Base-by-base conservation (phyloP, 1,284 basidiomycete genomes). In the Laetiporus sulphureus region DNA sequence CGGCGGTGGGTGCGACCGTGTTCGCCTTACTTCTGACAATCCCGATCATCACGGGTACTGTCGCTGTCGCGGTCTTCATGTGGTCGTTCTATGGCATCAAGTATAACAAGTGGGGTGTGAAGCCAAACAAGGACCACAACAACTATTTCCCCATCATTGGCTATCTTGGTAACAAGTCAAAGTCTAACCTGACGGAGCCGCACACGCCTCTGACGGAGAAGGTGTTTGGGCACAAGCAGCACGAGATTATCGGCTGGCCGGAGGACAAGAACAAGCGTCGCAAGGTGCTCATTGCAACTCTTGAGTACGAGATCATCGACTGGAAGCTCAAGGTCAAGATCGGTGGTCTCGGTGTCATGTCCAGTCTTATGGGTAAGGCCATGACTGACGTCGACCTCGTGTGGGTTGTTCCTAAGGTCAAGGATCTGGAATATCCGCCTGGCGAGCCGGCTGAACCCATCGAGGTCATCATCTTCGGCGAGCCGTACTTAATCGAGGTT, bases 291-390 rank as follows among this genome's bases (percentile, higher is more conserved):
- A 94, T 95, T 49, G 71, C 91, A 8, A 94, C 91, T 0, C 74
- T 95, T 44, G 91, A 95, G 65, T 95, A 95, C 63, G 91, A 95
- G 63, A 89, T 95, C 57, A 82, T 93, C 55, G 91, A 94, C 60
- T 95, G 91, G 91, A 93, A 93, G 67, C 64, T 93, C 47, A 94
- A 94, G 66, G 91, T 95, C 71, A 94, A 94, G 73, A 94, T 94
- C 52, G 91, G 91, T 68, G 91, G 91, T 67, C 73, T 95, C 21
- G 91, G 91, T 75, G 91, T 94, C 70, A 94, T 95, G 91, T 93
- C 91, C 4, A 84, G 83, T 63, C 71, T 95, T 35, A 95, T 95
- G 91, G 91, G 91, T 53, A 94, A 94, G 64, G 90, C 91, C 4
- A 95, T 95, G 91, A 88, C 84, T 38, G 91, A 95, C 59, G 91